Evolutionary conservation across 305 asterid genomes (phyloP).

Genomic region (Nicotiana rustica): DNA sequence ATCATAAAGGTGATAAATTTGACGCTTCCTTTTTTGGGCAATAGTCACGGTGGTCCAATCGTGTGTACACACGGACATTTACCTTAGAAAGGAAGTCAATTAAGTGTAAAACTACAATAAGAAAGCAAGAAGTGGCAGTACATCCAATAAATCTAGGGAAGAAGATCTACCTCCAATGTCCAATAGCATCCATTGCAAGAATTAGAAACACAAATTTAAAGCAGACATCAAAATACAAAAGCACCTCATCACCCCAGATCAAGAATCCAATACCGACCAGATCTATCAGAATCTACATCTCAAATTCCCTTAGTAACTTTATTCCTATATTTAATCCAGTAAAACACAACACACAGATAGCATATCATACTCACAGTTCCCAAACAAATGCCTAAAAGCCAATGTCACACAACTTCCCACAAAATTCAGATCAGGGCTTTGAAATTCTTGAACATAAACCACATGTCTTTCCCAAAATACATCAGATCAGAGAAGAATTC

Average conservation of each 20-base stretch:
- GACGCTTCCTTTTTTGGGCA: neutral
- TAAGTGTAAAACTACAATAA: neutral
- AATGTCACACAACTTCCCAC: neutral
- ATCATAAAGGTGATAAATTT: neutral
- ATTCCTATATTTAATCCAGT: neutral
- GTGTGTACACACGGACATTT: neutral
- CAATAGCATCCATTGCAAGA: no score
- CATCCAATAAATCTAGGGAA: neutral
- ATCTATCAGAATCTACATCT: slow-evolving; percentile 25
- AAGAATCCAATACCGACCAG: no score
- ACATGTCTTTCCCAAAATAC: slow-evolving; percentile 9
- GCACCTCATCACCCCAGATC: neutral
- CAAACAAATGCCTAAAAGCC: slow-evolving; percentile 6
- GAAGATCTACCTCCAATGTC: neutral
- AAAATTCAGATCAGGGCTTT: slow-evolving; percentile 31
- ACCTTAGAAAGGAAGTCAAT: neutral
- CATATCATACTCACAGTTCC: neutral
- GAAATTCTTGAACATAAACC: slow-evolving; percentile 33
- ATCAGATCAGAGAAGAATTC: slow-evolving; percentile 17
- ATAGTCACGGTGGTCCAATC: neutral
- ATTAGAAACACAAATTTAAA: neutral
- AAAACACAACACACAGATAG: neutral
- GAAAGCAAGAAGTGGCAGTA: neutral
- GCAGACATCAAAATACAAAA: neutral
- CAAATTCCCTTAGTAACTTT: neutral